Base-by-base conservation (phyloP, 1,284 basidiomycete species). In the Rhizopogon parksii region DNA sequence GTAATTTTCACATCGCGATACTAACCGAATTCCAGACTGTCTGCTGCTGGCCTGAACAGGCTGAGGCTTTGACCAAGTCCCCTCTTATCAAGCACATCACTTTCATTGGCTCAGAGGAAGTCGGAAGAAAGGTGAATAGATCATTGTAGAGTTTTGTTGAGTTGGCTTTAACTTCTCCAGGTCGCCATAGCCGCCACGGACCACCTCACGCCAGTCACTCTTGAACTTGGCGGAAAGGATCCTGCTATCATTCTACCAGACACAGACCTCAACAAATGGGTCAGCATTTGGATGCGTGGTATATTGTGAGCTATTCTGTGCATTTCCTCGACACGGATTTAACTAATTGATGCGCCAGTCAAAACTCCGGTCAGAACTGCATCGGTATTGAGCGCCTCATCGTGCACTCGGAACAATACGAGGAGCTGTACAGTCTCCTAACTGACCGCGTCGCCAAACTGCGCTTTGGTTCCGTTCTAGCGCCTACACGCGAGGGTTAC, bases 321-420 rank as follows among this genome's bases (percentile, higher is more conserved):
- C 34, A 11, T 4, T 11, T 40, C 9, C 30, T 14, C 40, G 21
- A 32, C 15, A 17, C 2, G 46, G 30, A 34, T 49, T 14, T 46
- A 50, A 14, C 35, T 38, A 56, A 30, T 36, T 38, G 48, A 32
- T 27, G 15, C 36, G 42, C 39, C 61, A 91, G 89, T 73, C 91
- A 94, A 75, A 92, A 91, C 55, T 79, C 80, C 38, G 95, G 95
- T 14, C 95, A 98, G 70, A 98, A 98, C 66, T 99, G 95, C 66
- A 95, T 96, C 58, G 94, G 95, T 25, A 90, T 95, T 53, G 95
- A 99, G 68, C 82, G 94, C 0, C 82, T 97, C 57, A 80, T 98
- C 40, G 91, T 98, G 32, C 91, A 92, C 59, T 65, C 72, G 0
- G 75, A 76, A 0, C 84, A 91, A 58, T 86, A 93, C 58, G 79